Base-by-base conservation (phyloP, 805 yeast genomes). In the Kodamaea sagamina region DNA sequence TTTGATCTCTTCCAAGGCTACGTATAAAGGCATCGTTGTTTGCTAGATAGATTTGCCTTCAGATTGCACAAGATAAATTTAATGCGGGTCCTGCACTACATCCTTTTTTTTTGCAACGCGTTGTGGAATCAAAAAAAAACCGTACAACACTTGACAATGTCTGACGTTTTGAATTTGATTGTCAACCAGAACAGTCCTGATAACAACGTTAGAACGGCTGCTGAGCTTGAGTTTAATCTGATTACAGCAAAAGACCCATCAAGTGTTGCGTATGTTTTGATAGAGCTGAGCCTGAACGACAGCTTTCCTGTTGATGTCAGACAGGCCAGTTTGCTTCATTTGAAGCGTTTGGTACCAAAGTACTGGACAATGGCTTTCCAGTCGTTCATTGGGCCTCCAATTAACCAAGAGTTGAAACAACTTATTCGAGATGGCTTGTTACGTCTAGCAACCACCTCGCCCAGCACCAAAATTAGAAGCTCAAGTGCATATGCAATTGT, bases 291-390 rank as follows among this genome's bases (percentile, higher is more conserved):
- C 0, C 18, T 61, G 1, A 52, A 67, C 41, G 37, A 50, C 1
- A 51, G 50, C 3, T 18, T 54, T 1, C 61, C 68, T 0, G 39
- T 72, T 2, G 60, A 74, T 4, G 45, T 72, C 0, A 68, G 85
- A 51, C 95, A 85, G 59, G 71, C 85, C 32, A 75, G 85, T 11
- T 61, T 89, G 29, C 64, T 88, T 25, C 81, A 85, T 47, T 59
- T 87, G 51, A 84, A 86, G 54, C 71, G 85, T 42, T 59, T 84
- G 12, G 84, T 87, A 1, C 85, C 89, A 0, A 66, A 72, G 51
- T 80, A 77, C 54, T 90, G 98, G 98, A 80, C 89, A 11, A 78
- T 89, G 6, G 95, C 86, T 0, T 89, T 89, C 60, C 82, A 77
- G 42, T 81, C 87, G 11, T 90, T 78, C 58, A 61, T 68, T 12